phyloP scores from a whole-genome alignment of 768 basidiomycete genomes.

The Suillus clintonianus region DNA sequence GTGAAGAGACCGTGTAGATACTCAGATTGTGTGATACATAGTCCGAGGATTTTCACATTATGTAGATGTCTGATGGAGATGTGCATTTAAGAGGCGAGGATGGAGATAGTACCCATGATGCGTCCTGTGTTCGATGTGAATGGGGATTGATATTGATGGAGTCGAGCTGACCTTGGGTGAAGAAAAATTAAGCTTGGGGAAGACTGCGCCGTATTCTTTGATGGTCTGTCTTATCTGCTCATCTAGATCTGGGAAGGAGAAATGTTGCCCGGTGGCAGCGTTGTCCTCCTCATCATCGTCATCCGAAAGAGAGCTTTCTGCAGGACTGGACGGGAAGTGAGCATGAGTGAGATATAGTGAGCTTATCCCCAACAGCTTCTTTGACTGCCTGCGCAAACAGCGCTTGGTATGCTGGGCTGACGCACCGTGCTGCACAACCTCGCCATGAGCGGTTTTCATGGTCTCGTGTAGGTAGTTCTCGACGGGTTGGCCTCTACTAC shows the following conservation, averaged over 20 bases:
- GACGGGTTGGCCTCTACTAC: conserved; percentile 68
- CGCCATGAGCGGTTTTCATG: conserved; percentile 72
- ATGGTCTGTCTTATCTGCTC: conserved; percentile 64
- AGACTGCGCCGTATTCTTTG: conserved; percentile 74
- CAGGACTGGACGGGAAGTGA: conserved; percentile 41
- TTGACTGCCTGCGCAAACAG: too few species aligned
- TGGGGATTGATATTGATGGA: not conserved
- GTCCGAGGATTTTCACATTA: conserved; percentile 90
- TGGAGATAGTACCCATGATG: conserved; percentile 85
- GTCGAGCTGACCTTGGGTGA: conserved; percentile 70
- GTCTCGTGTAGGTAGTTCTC: conserved; percentile 79
- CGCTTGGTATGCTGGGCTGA: too few species aligned
- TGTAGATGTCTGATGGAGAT: conserved; percentile 86
- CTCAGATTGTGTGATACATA: conserved; percentile 82
- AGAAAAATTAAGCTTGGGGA: conserved; percentile 96
- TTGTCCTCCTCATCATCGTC: conserved; percentile 45
- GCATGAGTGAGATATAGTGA: not conserved
- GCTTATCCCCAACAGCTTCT: too few species aligned
- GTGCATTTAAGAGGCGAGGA: conserved; percentile 86
- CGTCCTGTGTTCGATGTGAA: conserved; percentile 59
- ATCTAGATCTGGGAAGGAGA: conserved; percentile 82
- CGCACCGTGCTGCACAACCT: conserved; percentile 97
- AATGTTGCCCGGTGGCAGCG: conserved; percentile 42
- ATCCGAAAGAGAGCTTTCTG: conserved; percentile 61
- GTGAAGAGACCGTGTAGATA: conserved; percentile 49